These are phyloP conservation scores for Plantago rigida DNA, from an alignment of 305 asterid species.

Conservation along the genomic window DNA sequence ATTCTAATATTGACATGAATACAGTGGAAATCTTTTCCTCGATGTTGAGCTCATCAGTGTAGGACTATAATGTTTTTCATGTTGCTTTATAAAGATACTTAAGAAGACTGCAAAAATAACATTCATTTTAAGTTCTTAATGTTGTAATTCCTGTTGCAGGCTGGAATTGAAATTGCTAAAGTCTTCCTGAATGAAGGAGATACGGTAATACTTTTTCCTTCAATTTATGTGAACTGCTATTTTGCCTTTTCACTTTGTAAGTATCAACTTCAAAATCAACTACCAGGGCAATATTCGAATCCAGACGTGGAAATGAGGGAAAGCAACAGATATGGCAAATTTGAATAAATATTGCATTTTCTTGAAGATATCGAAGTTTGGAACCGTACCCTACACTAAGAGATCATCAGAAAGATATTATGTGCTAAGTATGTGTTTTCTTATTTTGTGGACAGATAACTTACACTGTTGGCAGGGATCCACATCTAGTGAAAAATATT, in stretches of 20 bases:
- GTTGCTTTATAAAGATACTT: background rate
- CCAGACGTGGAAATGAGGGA: no score
- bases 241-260: background rate
- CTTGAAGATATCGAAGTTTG: constrained; percentile 6
- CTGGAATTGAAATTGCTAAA: constrained; percentile 92
- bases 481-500: constrained; percentile 51
- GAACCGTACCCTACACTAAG: background rate
- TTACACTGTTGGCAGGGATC: constrained; percentile 90
- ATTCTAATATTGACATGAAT: background rate
- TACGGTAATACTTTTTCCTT: constrained; percentile 33
- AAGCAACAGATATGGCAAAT: no score
- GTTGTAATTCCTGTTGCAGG: constrained; percentile 54
- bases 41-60: constrained; percentile 3
- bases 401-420: constrained; percentile 14
- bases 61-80: constrained; percentile 3
- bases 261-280: no score
- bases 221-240: constrained; percentile 10
- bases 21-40: background rate
- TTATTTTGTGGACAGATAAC: constrained; percentile 55
- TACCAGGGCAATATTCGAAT: no score
- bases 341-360: no score
- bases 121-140: constrained; percentile 4
- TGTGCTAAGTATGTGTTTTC: constrained; percentile 19
- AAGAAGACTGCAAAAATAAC: background rate
- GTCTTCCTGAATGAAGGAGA: constrained; percentile 82